Base-by-base conservation (phyloP, 75 land plant species). In the Pinus albicaulis region DNA sequence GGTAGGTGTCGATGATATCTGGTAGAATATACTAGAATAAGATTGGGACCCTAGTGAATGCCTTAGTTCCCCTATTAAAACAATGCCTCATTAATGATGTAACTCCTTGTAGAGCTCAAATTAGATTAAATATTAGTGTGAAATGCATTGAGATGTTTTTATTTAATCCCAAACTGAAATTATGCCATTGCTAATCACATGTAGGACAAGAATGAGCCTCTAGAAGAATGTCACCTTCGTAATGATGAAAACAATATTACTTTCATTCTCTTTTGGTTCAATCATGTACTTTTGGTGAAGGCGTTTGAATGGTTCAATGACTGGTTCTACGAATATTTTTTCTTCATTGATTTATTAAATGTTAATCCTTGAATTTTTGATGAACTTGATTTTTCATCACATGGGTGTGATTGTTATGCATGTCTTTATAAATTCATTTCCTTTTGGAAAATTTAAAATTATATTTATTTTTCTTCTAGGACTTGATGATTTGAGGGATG, bases 201-300 rank as follows among this genome's bases (percentile, higher is more conserved):
- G 36, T 86, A 96, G 97, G 99, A 97, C 84, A 92, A 93, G 64
- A 22, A 76, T 19, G 91, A 91, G 20, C 76, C 89, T 48, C 92
- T 93, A 20, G 90, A 81, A 31, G 99, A 97, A 81, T 98, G 99
- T 23, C 91, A 98, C 16, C 80, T 97, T 65, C 99, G 98, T 69
- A 88, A 92, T 88, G 99, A 95, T 25, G 89, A 80, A 0, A 81
- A 90, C 71, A 98, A 98, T 94, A 74, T 56, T 41, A 12, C 36
- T 23, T 53, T 17, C n/a, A 58, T n/a, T 58, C 59, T 6, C 59
- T 58, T 57, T 58, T 17, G 59, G 59, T 16, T n/a, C n/a, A 58
- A 2, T 16, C 59, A 58, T 58, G 17, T 16, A 6, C 59, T 58
- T 2, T 4, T 6, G 5, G 4, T 58, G 59, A 58, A 17, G 7